Percentiles rank a stretch among this genome's conserved stretches.
phyloP scores from a whole-genome alignment of 495 filamentous ascomycete species.

The Hamigera avellanea region DNA sequence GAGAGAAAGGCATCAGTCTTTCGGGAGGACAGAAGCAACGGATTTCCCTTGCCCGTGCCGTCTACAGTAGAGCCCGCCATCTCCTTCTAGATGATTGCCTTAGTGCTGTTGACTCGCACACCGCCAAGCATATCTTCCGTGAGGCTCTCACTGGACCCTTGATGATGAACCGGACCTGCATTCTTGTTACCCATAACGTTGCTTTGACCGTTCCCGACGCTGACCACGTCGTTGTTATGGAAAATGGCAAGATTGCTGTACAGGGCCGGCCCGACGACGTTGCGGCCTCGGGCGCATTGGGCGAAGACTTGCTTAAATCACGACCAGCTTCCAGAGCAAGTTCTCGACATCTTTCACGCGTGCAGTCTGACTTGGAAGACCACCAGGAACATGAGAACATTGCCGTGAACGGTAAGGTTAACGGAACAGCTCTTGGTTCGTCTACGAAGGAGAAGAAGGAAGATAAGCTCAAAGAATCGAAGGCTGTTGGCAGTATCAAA shows the following conservation, averaged over 20 bases:
- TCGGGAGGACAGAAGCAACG: constrained; percentile 98
- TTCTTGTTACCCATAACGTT: constrained; percentile 94
- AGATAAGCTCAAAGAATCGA: constrained; percentile 53
- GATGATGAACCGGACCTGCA: constrained; percentile 82
- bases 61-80: constrained; percentile 88
- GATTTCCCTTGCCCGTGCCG: constrained; percentile 84
- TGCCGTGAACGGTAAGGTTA: constrained; percentile 21
- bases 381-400: constrained; percentile 8
- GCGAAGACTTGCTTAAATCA: constrained; percentile 70
- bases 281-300: constrained; percentile 72
- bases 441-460: constrained; percentile 36
- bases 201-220: constrained; percentile 70
- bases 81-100: constrained; percentile 91
- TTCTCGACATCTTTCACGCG: constrained; percentile 61
- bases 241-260: constrained; percentile 68
- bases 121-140: constrained; percentile 95
- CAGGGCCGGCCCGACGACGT: constrained; percentile 71
- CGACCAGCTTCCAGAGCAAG: constrained; percentile 49
- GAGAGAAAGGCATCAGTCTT: constrained; percentile 93
- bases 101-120: constrained; percentile 97
- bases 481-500: constrained; percentile 76
- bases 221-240: constrained; percentile 69
- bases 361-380: constrained; percentile 46
- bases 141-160: constrained; percentile 83
- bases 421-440: constrained; percentile 15